A percentile compares a stretch with the other conserved stretches of the same genome.
Conservation (phyloP, 305 asterid genomes). For the Caryopteris hybrid region DNA sequence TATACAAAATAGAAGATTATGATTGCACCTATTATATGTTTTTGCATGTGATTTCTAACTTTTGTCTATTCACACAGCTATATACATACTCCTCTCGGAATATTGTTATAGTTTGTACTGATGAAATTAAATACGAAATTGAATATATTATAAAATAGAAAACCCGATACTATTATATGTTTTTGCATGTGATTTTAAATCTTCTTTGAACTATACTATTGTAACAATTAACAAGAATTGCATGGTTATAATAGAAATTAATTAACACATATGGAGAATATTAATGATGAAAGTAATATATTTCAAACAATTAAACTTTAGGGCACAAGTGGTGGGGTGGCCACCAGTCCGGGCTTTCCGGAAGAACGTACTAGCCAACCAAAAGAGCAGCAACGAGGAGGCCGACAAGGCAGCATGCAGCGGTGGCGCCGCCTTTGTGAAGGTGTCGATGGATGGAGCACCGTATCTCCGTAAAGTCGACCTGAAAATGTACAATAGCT, state of each 20-base stretch:
- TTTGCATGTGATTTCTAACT: not conserved
- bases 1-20: not conserved
- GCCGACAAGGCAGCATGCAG: slow-evolving; percentile 30
- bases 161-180: no score
- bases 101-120: no score
- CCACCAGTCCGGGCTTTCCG: slow-evolving; percentile 57
- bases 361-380: slow-evolving; percentile 38
- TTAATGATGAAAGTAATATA: not conserved
- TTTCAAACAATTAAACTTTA: not conserved
- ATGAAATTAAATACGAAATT: no score
- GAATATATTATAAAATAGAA: no score
- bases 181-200: not conserved
- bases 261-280: not conserved
- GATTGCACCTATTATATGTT: not conserved
- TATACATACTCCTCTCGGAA: not conserved
- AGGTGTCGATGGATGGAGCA: slow-evolving; percentile 96
- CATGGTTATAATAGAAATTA: not conserved
- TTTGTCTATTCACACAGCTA: not conserved
- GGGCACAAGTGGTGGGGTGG: slow-evolving; percentile 72
- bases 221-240: not conserved
- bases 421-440: slow-evolving; percentile 50
- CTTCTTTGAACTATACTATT: not conserved
- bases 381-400: slow-evolving; percentile 27
- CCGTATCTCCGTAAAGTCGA: slow-evolving; percentile 93
- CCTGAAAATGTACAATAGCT: slow-evolving; percentile 69